phyloP scores from a whole-genome alignment of 1,284 basidiomycete species.

The Schizophyllum commune region DNA sequence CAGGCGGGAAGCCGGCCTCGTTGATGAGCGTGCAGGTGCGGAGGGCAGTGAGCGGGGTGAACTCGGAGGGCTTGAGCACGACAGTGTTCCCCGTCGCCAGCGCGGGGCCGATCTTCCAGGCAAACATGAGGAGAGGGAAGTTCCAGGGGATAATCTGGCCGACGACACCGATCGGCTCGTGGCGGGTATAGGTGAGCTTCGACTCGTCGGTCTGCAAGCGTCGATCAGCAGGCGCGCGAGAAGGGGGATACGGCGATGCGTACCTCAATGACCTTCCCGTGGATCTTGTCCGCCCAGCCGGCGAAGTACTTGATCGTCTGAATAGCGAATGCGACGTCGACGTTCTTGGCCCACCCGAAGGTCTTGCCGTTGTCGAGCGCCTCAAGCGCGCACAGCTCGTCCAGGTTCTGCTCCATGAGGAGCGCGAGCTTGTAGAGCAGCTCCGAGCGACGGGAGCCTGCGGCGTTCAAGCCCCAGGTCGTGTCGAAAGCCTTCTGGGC shows the following conservation, averaged over 20 bases:
- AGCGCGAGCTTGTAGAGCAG: slow-evolving; percentile 67
- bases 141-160: slow-evolving; percentile 82
- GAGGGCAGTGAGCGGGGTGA: slow-evolving; percentile 81
- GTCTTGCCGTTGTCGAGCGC: slow-evolving; percentile 83
- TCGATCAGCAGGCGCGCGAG: background rate
- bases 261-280: slow-evolving; percentile 72
- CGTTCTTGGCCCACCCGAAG: slow-evolving; percentile 62
- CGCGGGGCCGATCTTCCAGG: slow-evolving; percentile 30
- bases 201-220: slow-evolving; percentile 45
- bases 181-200: slow-evolving; percentile 76
- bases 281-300: slow-evolving; percentile 84
- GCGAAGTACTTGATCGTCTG: slow-evolving; percentile 66
- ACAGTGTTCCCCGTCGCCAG: slow-evolving; percentile 81
- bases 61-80: slow-evolving; percentile 85
- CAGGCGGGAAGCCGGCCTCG: slow-evolving; percentile 59
- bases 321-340: slow-evolving; percentile 69
- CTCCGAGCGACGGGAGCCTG: slow-evolving; percentile 57
- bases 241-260: slow-evolving; percentile 4
- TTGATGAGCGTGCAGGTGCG: slow-evolving; percentile 41
- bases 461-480: slow-evolving; percentile 62
- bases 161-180: slow-evolving; percentile 91
- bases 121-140: slow-evolving; percentile 53
- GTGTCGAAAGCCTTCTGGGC: slow-evolving; percentile 75
- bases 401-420: slow-evolving; percentile 64
- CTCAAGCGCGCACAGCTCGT: slow-evolving; percentile 74